These are phyloP conservation scores for Oryza nivara DNA, from an alignment of 176 grass and related monocot genomes.

Conservation along the genomic window DNA sequence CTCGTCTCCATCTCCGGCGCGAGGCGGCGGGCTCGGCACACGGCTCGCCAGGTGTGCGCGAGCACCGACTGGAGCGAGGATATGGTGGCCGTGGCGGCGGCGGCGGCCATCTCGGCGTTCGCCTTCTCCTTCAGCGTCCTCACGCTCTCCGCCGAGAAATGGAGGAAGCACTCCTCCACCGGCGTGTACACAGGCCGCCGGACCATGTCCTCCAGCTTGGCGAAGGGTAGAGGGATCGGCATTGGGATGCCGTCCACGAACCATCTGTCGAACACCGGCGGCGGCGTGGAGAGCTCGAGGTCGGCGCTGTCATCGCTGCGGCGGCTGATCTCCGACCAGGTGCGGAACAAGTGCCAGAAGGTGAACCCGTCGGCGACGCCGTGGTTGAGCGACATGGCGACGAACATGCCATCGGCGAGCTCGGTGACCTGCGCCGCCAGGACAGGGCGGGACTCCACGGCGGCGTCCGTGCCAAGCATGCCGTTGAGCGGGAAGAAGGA, in stretches of 20 bases:
- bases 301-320: too few relatives aligned
- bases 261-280: conserved; percentile 26
- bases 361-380: conserved; percentile 37
- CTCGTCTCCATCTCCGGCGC: conserved; percentile 10
- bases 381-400: conserved; percentile 55
- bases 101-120: conserved; percentile 37
- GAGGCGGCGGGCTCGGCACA: conserved; percentile 34
- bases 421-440: conserved; percentile 62
- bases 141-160: conserved; percentile 30
- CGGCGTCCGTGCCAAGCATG: conserved; percentile 22
- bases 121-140: conserved; percentile 38
- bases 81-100: conserved; percentile 14
- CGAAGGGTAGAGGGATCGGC: conserved; percentile 39
- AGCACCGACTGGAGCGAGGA: conserved; percentile 58
- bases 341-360: conserved; percentile 61
- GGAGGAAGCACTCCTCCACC: conserved; percentile 40
- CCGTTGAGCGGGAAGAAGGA: conserved; percentile 39
- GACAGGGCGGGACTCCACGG: neutral
- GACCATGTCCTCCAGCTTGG: conserved; percentile 24
- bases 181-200: neutral
- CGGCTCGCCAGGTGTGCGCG: conserved; percentile 39
- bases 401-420: conserved; percentile 62
- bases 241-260: conserved; percentile 25
- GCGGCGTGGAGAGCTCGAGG: neutral
- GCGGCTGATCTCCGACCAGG: conserved; percentile 50